phyloP scores from a whole-genome alignment of 352 stramenopile genomes.

The Aphanomyces invadans region DNA sequence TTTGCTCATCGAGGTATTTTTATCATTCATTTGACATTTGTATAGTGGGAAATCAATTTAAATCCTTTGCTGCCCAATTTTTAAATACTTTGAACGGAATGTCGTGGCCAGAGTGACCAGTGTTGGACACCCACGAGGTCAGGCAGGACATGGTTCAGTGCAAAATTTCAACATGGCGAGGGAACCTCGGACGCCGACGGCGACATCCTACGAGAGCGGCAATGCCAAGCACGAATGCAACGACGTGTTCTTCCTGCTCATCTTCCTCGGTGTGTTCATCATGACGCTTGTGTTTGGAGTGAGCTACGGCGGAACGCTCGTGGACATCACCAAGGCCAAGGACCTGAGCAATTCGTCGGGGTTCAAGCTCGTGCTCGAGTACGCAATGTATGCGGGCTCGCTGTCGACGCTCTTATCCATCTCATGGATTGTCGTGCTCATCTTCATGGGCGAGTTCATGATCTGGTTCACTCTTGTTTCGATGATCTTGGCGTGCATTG shows the following conservation, averaged over 20 bases:
- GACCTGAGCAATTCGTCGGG: constrained; percentile 35
- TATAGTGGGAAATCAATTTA: too few species aligned
- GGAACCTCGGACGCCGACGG: background rate
- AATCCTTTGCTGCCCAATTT: too few species aligned
- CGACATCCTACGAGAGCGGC: background rate
- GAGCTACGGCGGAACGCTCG: constrained; percentile 58
- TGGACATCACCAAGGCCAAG: constrained; percentile 40
- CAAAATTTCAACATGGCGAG: background rate
- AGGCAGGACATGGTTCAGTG: too few species aligned
- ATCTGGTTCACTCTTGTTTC: constrained; percentile 46
- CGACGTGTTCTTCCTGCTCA: constrained; percentile 53
- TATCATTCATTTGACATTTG: too few species aligned
- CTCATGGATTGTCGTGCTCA: constrained; percentile 70
- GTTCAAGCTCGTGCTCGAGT: constrained; percentile 49
- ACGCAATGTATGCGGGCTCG: constrained; percentile 45
- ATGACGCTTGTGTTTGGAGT: constrained; percentile 40
- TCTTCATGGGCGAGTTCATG: constrained; percentile 36
- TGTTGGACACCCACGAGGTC: too few species aligned
- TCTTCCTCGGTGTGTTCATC: constrained; percentile 51
- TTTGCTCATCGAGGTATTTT: too few species aligned
- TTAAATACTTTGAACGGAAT: too few species aligned
- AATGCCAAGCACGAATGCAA: constrained; percentile 23
- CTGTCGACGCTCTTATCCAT: constrained; percentile 53
- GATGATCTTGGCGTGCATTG: constrained; percentile 35
- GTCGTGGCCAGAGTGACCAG: too few species aligned